Percentiles rank a stretch among this genome's conserved stretches.
Conservation (phyloP, 768 basidiomycete species). For the Xerocomellus chrysenteron region DNA sequence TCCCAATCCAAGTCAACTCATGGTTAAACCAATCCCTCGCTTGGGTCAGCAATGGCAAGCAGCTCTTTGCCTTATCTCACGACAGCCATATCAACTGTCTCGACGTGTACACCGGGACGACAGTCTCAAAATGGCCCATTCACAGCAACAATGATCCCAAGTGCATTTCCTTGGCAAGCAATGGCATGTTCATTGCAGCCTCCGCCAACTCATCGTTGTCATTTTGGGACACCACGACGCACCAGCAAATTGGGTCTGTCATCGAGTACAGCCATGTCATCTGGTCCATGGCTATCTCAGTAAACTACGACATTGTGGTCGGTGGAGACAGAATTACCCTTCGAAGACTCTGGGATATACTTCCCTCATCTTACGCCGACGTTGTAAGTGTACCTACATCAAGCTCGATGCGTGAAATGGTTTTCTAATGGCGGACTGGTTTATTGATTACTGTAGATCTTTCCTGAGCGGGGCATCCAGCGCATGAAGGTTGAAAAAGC, state of each 20-base stretch:
- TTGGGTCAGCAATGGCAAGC: not conserved
- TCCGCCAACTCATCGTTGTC: not conserved
- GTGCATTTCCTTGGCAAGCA: not conserved
- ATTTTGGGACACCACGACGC: slow-evolving; percentile 3
- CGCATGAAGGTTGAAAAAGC: too few species aligned
- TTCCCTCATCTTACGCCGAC: not conserved
- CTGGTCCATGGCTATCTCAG: not conserved
- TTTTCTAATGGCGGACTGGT: too few species aligned
- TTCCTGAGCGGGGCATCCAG: too few species aligned
- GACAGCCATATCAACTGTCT: not conserved
- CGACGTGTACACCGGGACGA: not conserved
- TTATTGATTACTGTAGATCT: too few species aligned
- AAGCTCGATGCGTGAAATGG: too few species aligned
- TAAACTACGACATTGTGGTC: not conserved
- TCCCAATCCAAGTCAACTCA: not conserved
- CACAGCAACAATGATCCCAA: not conserved
- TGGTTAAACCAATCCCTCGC: not conserved
- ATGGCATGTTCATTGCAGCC: not conserved
- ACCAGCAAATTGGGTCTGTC: not conserved
- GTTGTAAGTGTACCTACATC: not conserved
- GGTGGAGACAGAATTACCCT: not conserved
- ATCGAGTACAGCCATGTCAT: not conserved
- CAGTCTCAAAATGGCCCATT: not conserved
- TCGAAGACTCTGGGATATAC: not conserved
- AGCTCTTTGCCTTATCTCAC: not conserved